A percentile compares a stretch with the other conserved stretches of the same genome.
phyloP scores from a whole-genome alignment of 805 yeast genomes.

The Barnettozyma sucrosica region DNA sequence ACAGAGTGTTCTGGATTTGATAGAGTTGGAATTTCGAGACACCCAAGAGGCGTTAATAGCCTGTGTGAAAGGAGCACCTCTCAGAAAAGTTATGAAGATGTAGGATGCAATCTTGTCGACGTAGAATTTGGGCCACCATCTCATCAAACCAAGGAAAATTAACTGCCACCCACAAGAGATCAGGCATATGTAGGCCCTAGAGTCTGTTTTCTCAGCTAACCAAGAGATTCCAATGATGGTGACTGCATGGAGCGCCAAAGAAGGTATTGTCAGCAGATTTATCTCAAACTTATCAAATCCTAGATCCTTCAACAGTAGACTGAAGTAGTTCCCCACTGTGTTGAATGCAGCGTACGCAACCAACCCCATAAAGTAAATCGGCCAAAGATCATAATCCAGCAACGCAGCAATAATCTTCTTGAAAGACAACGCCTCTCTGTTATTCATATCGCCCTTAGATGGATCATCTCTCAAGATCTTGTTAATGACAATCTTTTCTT shows the following conservation, averaged over 20 bases:
- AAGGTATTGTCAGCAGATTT: constrained; percentile 47
- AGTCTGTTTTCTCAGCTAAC: not conserved
- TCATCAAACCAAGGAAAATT: not conserved
- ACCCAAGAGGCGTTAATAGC: not conserved
- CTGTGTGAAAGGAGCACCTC: not conserved
- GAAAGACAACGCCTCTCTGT: no score
- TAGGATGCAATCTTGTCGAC: not conserved
- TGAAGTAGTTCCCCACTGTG: constrained; percentile 33
- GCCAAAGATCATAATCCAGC: no score
- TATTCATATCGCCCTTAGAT: constrained; percentile 62
- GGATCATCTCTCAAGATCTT: constrained; percentile 61
- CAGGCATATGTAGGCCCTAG: not conserved
- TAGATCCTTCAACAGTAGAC: constrained; percentile 39
- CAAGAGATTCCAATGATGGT: constrained; percentile 4
- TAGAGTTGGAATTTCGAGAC: not conserved
- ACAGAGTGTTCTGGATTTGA: not conserved
- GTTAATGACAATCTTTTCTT: constrained; percentile 43
- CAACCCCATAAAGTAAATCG: no score
- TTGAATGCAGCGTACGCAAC: not conserved
- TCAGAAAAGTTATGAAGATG: not conserved
- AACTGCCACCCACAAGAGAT: not conserved
- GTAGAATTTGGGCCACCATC: constrained; percentile 1
- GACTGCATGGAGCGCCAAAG: constrained; percentile 34
- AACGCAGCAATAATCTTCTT: no score
- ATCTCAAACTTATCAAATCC: constrained; percentile 48